Percentiles rank a stretch among this genome's conserved stretches.
Conservation (phyloP, 148 eudicot species). For the Rhododendron griersonianum region DNA sequence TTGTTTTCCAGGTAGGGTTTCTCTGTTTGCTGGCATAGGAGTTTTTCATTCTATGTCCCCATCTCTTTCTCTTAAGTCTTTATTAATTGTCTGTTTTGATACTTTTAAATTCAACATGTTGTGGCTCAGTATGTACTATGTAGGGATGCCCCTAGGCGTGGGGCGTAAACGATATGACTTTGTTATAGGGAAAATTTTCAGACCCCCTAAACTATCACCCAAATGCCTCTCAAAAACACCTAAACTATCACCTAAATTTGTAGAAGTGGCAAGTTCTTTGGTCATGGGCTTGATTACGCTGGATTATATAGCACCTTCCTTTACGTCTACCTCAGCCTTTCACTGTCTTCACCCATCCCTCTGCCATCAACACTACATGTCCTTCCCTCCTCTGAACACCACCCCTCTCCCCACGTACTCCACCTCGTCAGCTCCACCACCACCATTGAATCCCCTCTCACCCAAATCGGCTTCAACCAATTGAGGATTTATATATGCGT, state of each 20-base stretch:
- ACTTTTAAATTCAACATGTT: background rate
- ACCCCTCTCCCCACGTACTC: background rate
- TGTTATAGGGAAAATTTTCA: background rate
- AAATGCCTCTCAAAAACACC: background rate
- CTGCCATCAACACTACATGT: background rate
- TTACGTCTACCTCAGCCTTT: background rate
- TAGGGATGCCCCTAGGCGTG: background rate
- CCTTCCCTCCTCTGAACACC: background rate
- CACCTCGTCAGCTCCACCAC: background rate
- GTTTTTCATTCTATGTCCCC: background rate
- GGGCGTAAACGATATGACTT: background rate
- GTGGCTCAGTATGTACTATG: background rate
- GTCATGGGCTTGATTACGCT: background rate
- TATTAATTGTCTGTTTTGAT: background rate
- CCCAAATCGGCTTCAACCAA: background rate
- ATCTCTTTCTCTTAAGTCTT: background rate
- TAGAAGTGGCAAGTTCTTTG: background rate
- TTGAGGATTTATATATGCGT: background rate
- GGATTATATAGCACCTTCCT: background rate
- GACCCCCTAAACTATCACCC: background rate
- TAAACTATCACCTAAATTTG: background rate
- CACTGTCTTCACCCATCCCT: background rate
- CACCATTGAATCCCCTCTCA: background rate
- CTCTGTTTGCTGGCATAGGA: background rate
- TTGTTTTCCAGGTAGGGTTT: constrained; percentile 78